A percentile compares a stretch with the other conserved stretches of the same genome.
Conservation (phyloP, 2,329 filamentous ascomycete genomes). For the Verticillium zaregamsianum region DNA sequence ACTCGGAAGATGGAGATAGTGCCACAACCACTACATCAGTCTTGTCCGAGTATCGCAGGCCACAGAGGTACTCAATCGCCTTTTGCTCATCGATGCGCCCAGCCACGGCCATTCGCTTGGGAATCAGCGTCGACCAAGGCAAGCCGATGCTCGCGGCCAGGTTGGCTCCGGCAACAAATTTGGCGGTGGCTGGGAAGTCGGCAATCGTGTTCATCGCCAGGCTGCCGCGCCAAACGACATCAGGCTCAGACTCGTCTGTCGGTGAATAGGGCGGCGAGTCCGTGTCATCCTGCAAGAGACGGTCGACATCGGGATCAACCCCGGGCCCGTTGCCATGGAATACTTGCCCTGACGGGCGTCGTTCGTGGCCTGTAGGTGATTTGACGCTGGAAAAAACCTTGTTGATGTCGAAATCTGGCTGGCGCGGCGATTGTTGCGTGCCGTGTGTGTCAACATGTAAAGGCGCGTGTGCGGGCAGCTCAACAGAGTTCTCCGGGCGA, state of each 20-base stretch:
- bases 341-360: slow-evolving; percentile 44
- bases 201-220: slow-evolving; percentile 74
- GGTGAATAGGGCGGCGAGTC: slow-evolving; percentile 81
- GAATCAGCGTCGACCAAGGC: slow-evolving; percentile 71
- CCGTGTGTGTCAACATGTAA: slow-evolving; percentile 32
- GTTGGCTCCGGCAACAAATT: slow-evolving; percentile 80
- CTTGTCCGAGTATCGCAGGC: slow-evolving; percentile 73
- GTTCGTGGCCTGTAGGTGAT: slow-evolving; percentile 57
- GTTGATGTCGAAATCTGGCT: slow-evolving; percentile 73
- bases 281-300: slow-evolving; percentile 74
- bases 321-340: slow-evolving; percentile 48
- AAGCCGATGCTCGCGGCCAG: slow-evolving; percentile 52
- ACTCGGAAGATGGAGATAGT: slow-evolving; percentile 60
- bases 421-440: slow-evolving; percentile 49
- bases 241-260: slow-evolving; percentile 67
- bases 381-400: slow-evolving; percentile 81
- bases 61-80: slow-evolving; percentile 87
- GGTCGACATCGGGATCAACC: slow-evolving; percentile 85
- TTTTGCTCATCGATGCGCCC: slow-evolving; percentile 78
- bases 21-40: slow-evolving; percentile 82
- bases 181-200: slow-evolving; percentile 71
- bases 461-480: slow-evolving; percentile 27
- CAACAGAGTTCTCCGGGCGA: slow-evolving; percentile 11
- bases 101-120: slow-evolving; percentile 64
- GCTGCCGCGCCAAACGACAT: slow-evolving; percentile 73